These are phyloP conservation scores for Epichloe sibirici DNA, from an alignment of 2,329 filamentous ascomycete genomes.

Conservation along the genomic window DNA sequence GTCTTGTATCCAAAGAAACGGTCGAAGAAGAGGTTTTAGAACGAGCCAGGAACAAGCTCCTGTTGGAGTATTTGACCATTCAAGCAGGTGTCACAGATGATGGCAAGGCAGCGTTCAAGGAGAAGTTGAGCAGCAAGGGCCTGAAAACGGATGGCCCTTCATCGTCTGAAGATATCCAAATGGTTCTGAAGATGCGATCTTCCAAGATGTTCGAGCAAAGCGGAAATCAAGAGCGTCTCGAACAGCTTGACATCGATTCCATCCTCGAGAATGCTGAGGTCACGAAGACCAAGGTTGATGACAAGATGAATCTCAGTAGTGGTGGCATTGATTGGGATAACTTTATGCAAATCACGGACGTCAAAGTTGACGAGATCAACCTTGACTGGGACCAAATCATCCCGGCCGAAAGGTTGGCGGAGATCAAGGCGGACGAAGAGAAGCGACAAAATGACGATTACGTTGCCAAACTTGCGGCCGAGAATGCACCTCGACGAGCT, in stretches of 20 bases:
- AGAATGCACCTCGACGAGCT: slow-evolving; percentile 71
- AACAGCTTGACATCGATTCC: slow-evolving; percentile 94
- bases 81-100: slow-evolving; percentile 95
- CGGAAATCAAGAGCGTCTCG: slow-evolving; percentile 89
- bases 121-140: slow-evolving; percentile 69
- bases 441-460: slow-evolving; percentile 73
- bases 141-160: slow-evolving; percentile 67
- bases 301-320: slow-evolving; percentile 82
- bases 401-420: slow-evolving; percentile 80
- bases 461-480: slow-evolving; percentile 68
- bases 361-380: slow-evolving; percentile 71
- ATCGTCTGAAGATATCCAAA: slow-evolving; percentile 88
- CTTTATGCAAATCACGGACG: slow-evolving; percentile 95
- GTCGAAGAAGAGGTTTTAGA: slow-evolving; percentile 97
- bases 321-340: slow-evolving; percentile 79
- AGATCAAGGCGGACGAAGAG: slow-evolving; percentile 81
- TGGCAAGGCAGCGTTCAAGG: slow-evolving; percentile 64
- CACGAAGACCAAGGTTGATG: slow-evolving; percentile 89
- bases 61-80: slow-evolving; percentile 94
- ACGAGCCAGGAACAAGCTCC: slow-evolving; percentile 89
- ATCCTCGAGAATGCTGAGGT: slow-evolving; percentile 95
- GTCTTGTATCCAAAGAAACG: slow-evolving; percentile 93
- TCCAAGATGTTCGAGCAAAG: slow-evolving; percentile 99
- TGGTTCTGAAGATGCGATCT: slow-evolving; percentile 93
- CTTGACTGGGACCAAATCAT: slow-evolving; percentile 99